phyloP scores from a whole-genome alignment of 1,284 basidiomycete genomes.

The Calocybe gambosa region DNA sequence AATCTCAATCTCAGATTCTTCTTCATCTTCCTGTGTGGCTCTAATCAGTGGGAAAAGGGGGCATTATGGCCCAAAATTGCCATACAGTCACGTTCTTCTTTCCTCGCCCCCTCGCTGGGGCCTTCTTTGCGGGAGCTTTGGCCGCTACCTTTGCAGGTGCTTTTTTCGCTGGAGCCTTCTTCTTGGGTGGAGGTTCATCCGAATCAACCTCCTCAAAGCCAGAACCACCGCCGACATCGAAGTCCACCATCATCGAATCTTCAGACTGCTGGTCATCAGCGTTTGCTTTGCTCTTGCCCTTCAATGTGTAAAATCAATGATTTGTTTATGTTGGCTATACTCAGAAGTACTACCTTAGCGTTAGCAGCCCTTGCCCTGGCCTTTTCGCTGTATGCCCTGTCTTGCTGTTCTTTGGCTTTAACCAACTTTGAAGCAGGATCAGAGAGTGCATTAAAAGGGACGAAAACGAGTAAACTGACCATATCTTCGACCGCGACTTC shows the following conservation, averaged over 20 bases:
- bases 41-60: not conserved
- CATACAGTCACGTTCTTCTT: slow-evolving; percentile 41
- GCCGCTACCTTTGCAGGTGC: slow-evolving; percentile 31
- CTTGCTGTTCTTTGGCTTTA: slow-evolving; percentile 62
- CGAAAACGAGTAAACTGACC: slow-evolving; percentile 34
- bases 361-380: slow-evolving; percentile 30
- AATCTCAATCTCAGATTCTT: slow-evolving; percentile 49
- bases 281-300: slow-evolving; percentile 47
- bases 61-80: slow-evolving; percentile 1
- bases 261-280: slow-evolving; percentile 48
- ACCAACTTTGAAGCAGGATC: slow-evolving; percentile 39
- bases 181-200: slow-evolving; percentile 44
- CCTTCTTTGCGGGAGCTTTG: slow-evolving; percentile 29
- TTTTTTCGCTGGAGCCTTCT: slow-evolving; percentile 34
- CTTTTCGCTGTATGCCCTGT: slow-evolving; percentile 52
- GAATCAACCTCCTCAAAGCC: slow-evolving; percentile 50
- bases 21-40: slow-evolving; percentile 24
- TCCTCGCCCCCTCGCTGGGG: slow-evolving; percentile 37
- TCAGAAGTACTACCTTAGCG: slow-evolving; percentile 24
- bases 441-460: not conserved
- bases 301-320: slow-evolving; percentile 12
- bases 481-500: slow-evolving; percentile 73
- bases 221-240: slow-evolving; percentile 42
- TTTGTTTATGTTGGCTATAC: slow-evolving; percentile 2
- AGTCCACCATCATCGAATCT: slow-evolving; percentile 78